A percentile compares a stretch with the other conserved stretches of the same genome.
Conservation (phyloP, 1,139 yeast species). For the Saccharomyces hybrid region DNA sequence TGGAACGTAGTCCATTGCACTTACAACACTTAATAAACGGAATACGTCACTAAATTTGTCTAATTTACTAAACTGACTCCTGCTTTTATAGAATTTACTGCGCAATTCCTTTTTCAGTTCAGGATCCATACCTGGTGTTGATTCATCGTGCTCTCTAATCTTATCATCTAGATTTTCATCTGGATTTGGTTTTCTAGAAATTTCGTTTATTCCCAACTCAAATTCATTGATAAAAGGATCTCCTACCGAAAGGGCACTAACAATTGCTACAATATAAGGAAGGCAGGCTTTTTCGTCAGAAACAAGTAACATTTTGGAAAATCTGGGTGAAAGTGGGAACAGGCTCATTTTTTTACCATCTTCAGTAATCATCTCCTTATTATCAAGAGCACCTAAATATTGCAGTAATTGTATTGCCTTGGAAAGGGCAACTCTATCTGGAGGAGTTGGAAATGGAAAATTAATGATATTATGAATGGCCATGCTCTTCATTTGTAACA, state of each 20-base stretch:
- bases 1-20: slow-evolving; percentile 80
- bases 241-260: slow-evolving; percentile 89
- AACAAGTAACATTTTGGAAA: slow-evolving; percentile 78
- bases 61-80: slow-evolving; percentile 53
- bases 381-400: slow-evolving; percentile 72
- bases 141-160: slow-evolving; percentile 6
- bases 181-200: slow-evolving; percentile 17
- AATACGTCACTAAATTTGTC: slow-evolving; percentile 73
- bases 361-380: slow-evolving; percentile 50
- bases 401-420: slow-evolving; percentile 64
- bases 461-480: slow-evolving; percentile 85
- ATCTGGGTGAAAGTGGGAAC: slow-evolving; percentile 91
- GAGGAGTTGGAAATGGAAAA: slow-evolving; percentile 97
- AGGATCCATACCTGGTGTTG: slow-evolving; percentile 32
- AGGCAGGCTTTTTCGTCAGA: slow-evolving; percentile 85
- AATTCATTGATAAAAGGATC: slow-evolving; percentile 76
- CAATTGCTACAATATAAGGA: slow-evolving; percentile 82
- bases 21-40: slow-evolving; percentile 69
- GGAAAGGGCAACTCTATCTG: slow-evolving; percentile 52
- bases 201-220: slow-evolving; percentile 50
- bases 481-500: slow-evolving; percentile 92
- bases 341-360: slow-evolving; percentile 80
- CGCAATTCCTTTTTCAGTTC: slow-evolving; percentile 40
- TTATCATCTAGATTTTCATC: slow-evolving; percentile 23
- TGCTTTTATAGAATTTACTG: slow-evolving; percentile 46